These are phyloP conservation scores for Cystobasidium pallidum DNA, from an alignment of 1,284 basidiomycete species.

Conservation along the genomic window DNA sequence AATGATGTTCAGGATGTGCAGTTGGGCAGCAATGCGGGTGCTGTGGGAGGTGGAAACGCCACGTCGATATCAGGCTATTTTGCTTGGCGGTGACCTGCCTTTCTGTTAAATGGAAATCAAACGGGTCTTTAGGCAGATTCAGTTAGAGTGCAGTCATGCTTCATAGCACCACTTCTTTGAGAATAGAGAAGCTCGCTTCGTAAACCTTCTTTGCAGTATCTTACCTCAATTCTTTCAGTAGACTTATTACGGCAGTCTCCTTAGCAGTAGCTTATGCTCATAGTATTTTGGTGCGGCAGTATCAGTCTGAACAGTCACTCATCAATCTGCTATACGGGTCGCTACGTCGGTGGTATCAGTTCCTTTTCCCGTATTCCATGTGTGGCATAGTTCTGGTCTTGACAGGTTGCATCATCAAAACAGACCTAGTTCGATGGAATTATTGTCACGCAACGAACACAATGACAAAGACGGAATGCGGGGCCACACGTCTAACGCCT, in stretches of 20 bases:
- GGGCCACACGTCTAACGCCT: slow-evolving; percentile 8
- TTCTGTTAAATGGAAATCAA: not conserved
- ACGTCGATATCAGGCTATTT: slow-evolving; percentile 11
- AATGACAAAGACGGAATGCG: too few species aligned
- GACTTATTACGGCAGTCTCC: too few species aligned
- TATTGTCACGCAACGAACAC: too few species aligned
- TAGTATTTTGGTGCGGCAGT: not conserved
- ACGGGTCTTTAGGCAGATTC: not conserved
- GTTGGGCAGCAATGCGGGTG: slow-evolving; percentile 16
- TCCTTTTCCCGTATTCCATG: too few species aligned
- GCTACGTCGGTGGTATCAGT: not conserved
- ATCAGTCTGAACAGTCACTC: not conserved
- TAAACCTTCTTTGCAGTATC: too few species aligned
- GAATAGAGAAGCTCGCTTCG: too few species aligned
- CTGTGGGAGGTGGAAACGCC: slow-evolving; percentile 10
- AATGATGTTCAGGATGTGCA: slow-evolving; percentile 43
- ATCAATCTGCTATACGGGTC: too few species aligned
- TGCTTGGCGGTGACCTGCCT: slow-evolving; percentile 1
- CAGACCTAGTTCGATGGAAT: too few species aligned
- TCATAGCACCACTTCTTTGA: not conserved
- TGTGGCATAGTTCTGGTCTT: too few species aligned
- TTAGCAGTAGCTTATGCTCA: not conserved
- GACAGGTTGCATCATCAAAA: too few species aligned
- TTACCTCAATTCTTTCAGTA: too few species aligned
- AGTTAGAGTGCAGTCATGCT: not conserved